Conservation (phyloP, 768 basidiomycete genomes). For the Sporobolomyces phaffii region DNA sequence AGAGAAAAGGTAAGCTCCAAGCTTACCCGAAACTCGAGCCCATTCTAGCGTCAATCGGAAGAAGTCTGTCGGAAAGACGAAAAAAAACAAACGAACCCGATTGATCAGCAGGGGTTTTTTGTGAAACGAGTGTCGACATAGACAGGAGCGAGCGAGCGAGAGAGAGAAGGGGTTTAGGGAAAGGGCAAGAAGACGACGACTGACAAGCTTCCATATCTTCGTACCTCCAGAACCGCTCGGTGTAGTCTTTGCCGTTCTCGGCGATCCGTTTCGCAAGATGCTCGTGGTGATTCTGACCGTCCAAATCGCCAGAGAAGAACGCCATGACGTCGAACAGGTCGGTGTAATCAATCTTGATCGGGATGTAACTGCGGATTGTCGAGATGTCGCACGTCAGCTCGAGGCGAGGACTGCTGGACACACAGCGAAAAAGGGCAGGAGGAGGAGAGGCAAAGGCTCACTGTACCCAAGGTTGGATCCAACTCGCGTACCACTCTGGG, state of each 20-base stretch:
- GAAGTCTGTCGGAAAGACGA: constrained; percentile 23
- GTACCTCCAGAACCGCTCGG: constrained; percentile 40
- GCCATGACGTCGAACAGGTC: constrained; percentile 61
- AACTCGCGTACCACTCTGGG: constrained; percentile 60
- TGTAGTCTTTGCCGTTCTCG: constrained; percentile 49
- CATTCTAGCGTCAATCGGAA: constrained; percentile 43
- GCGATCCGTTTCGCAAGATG: constrained; percentile 58
- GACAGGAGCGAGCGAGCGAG: too few relatives aligned
- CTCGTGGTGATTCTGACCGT: constrained; percentile 60
- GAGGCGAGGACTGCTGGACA: too few relatives aligned
- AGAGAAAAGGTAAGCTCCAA: neutral
- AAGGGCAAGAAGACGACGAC: neutral
- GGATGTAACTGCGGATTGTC: constrained; percentile 36
- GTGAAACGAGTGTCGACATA: too few relatives aligned
- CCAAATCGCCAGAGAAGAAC: constrained; percentile 65
- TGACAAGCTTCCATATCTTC: constrained; percentile 44
- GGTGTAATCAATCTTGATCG: constrained; percentile 43
- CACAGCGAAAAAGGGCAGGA: too few relatives aligned
- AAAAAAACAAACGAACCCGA: too few relatives aligned
- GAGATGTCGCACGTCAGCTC: neutral
- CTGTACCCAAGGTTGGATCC: constrained; percentile 81
- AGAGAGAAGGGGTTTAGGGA: too few relatives aligned
- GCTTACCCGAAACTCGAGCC: constrained; percentile 36
- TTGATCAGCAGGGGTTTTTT: too few relatives aligned
- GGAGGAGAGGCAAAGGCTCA: constrained; percentile 10